Base-by-base conservation (phyloP, 352 stramenopile species). In the Phytophthora pinifolia region DNA sequence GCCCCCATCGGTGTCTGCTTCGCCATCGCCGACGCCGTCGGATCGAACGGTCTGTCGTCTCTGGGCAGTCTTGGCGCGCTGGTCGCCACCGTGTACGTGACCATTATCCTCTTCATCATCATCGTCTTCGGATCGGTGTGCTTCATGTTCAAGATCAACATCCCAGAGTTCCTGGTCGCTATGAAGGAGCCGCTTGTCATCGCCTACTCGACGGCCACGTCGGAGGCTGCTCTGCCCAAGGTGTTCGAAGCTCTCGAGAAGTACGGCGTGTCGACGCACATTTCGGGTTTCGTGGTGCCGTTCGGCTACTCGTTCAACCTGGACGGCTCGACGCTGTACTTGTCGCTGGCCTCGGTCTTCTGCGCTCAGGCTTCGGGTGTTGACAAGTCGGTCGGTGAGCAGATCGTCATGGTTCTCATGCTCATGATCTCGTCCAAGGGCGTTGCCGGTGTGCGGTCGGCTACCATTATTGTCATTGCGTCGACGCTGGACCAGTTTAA, bases 271-370 rank as follows among this genome's bases (percentile, higher is more conserved):
- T 68, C 70, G 1, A 56, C 65, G 6, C 67, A 83, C 56, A 70
- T 86, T 42, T 74, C 68, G 20, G 60, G 67, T 6, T 83, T 86
- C 33, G 76, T 86, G 6, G 73, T 86, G 8, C 72, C 72, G 0
- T 83, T 83, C 45, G 76, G 76, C 25, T 86, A 83, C 62, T 86
- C 76, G 53, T 83, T 86, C 70, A 86, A 86, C 62, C 54, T 14
- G n/a, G n/a, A n/a, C n/a, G n/a, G n/a, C n/a, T n/a, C n/a, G n/a
- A n/a, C n/a, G n/a, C n/a, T n/a, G n/a, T 82, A 86, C 65, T 25
- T 83, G 22, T 78, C 76, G 6, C 49, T 86, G 0, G 65, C 59
- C 4, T 45, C 73, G 0, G 62, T 86, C 30, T 86, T 86, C 43
- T 86, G 76, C 27, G 76, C 76, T 1, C 76, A 86, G 50, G 76